Percentiles rank a stretch among this genome's conserved stretches.
phyloP scores from a whole-genome alignment of 1,284 basidiomycete genomes.

The Leccinum subrobustum region DNA sequence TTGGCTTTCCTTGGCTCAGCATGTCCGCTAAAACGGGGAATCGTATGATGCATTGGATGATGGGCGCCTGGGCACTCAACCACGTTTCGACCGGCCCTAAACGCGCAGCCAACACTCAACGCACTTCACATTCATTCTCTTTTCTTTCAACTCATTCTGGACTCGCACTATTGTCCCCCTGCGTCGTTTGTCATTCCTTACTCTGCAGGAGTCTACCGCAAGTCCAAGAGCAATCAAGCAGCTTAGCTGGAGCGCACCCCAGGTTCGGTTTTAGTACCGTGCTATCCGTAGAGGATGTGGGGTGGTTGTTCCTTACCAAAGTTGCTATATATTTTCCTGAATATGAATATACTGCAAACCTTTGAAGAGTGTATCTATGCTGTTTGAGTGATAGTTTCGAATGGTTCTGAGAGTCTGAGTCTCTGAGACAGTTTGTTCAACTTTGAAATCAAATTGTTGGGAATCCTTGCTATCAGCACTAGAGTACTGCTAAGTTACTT shows the following conservation, averaged over 20 bases:
- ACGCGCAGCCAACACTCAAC: background rate
- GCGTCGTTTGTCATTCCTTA: conserved; percentile 24
- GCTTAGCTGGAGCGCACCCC: conserved; percentile 48
- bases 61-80: background rate
- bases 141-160: conserved; percentile 40
- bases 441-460: background rate
- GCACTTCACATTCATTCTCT: rapidly evolving
- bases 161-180: conserved; percentile 55
- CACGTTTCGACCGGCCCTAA: conserved; percentile 22
- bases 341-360: background rate
- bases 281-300: conserved; percentile 34
- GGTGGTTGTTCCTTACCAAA: conserved; percentile 53
- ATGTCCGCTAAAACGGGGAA: background rate
- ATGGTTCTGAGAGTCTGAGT: background rate
- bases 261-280: conserved; percentile 2
- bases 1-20: conserved; percentile 1
- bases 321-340: conserved; percentile 20
- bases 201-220: conserved; percentile 51
- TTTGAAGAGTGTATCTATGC: background rate
- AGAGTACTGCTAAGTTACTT: too few relatives aligned
- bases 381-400: background rate
- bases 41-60: too few relatives aligned
- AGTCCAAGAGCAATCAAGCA: conserved; percentile 40
- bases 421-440: background rate
- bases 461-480: too few relatives aligned